Evolutionary conservation across 345 rosid species (phyloP).

Genomic region (Sisymbrium altissimum): DNA sequence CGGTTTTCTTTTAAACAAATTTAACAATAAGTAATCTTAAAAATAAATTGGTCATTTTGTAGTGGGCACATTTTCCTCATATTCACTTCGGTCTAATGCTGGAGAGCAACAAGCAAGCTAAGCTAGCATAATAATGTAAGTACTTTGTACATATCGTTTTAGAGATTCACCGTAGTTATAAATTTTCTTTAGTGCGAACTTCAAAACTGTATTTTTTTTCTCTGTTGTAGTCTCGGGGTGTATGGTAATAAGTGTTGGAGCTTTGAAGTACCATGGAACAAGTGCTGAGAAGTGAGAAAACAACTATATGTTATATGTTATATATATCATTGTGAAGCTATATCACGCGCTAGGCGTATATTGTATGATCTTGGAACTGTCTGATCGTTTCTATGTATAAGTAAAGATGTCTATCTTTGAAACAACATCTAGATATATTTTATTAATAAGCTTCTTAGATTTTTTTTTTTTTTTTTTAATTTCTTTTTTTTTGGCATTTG

Average conservation of each 20-base stretch:
- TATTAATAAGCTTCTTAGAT: background rate
- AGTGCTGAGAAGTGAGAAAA: conserved; percentile 8
- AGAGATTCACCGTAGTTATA: too few species aligned
- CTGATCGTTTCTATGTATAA: conserved; percentile 1
- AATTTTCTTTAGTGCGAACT: background rate
- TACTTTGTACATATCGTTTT: background rate
- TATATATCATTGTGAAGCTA: background rate
- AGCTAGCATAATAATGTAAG: conserved; percentile 50
- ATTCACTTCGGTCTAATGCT: conserved; percentile 84
- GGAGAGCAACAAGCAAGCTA: conserved; percentile 68
- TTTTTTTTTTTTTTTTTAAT: too few species aligned
- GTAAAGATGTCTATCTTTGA: conserved; percentile 3
- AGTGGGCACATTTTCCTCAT: conserved; percentile 99
- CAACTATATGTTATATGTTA: conserved; percentile 1
- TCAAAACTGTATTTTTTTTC: background rate
- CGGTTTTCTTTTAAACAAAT: too few species aligned
- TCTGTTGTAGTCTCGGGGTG: background rate
- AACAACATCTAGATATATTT: background rate
- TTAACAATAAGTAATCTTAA: background rate
- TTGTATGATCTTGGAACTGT: conserved; percentile 2
- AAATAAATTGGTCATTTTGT: conserved; percentile 5
- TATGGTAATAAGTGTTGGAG: conserved; percentile 18
- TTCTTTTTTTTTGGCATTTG: background rate
- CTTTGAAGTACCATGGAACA: conserved; percentile 9
- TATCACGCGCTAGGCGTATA: background rate